Percentiles rank a stretch among this genome's conserved stretches.
These are phyloP conservation scores for Kwoniella sp. DNA, from an alignment of 768 basidiomycete genomes.

Conservation along the genomic window DNA sequence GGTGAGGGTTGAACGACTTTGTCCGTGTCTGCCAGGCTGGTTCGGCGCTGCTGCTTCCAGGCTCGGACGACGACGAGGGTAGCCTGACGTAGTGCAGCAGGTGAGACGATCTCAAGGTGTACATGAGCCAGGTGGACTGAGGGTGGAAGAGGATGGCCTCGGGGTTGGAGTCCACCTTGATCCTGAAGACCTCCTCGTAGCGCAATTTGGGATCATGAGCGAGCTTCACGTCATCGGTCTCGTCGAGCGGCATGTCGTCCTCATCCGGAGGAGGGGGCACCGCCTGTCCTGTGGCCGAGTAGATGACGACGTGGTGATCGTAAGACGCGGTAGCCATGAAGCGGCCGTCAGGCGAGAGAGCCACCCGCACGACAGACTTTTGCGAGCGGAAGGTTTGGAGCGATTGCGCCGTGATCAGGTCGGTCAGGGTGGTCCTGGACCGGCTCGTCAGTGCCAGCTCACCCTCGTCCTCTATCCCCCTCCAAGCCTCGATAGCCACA, in stretches of 20 bases:
- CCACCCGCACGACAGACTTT: slow-evolving; percentile 42
- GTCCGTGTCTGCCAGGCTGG: slow-evolving; percentile 13
- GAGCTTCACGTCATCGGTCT: slow-evolving; percentile 32
- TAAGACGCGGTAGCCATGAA: slow-evolving; percentile 45
- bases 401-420: slow-evolving; percentile 38
- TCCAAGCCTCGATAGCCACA: too few relatives aligned
- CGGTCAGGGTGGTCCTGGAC: slow-evolving; percentile 41
- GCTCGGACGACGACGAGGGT: neutral
- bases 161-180: slow-evolving; percentile 40
- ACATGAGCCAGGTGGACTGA: slow-evolving; percentile 32
- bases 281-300: slow-evolving; percentile 13
- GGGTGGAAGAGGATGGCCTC: slow-evolving; percentile 45
- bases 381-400: slow-evolving; percentile 42
- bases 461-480: neutral
- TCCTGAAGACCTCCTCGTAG: slow-evolving; percentile 27
- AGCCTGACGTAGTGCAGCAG: slow-evolving; percentile 31
- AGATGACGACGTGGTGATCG: slow-evolving; percentile 42
- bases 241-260: slow-evolving; percentile 32
- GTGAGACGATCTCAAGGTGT: slow-evolving; percentile 35
- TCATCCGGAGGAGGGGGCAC: slow-evolving; percentile 8
- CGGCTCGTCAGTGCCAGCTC: neutral
- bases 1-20: slow-evolving; percentile 48
- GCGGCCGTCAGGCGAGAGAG: slow-evolving; percentile 37
- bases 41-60: neutral
- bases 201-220: slow-evolving; percentile 38